Evolutionary conservation across 768 basidiomycete genomes (phyloP), one percentile per base, ranked within the genome.

Genomic region (Mycena rebaudengoi): DNA sequence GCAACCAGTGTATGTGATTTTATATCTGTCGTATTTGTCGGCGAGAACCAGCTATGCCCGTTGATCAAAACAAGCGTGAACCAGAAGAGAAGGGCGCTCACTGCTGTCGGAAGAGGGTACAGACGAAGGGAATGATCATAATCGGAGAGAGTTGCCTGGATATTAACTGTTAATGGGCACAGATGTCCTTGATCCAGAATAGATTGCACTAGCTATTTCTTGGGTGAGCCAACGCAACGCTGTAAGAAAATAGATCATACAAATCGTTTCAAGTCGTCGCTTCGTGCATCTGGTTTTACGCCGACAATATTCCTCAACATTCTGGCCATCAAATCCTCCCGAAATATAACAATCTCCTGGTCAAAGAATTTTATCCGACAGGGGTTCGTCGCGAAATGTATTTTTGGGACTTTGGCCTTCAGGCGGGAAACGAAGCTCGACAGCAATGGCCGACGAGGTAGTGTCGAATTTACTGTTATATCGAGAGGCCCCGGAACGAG

Each of bases 1-100:
- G 70, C 98, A 99, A 12, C 95, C 95, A 61, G 96, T 96, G 75
- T 99, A 99, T 1, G 96, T 99, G 66, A 98, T 83, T 70, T 98
- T 95, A 75, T 95, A 99, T 46, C 92, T 88, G 74, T 98, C 96
- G 72, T 98, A 98, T 76, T 91, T 96, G 79, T 99, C 98, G 1
- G 98, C 98, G 13, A 99, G 86, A 30, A 99, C 83, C 20, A 98
- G 83, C 96, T 98, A 64, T 18, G 59, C 26, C 49, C 1, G 21
- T 37, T 23, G 41, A 37, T 53, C 21, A 26, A 4, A 37, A 12
- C 8, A 21, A 21, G 49, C 7, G 18, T n/a, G 13, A 18, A 50
- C 30, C 11, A 18, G 43, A 11, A n/a, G 46, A 3, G 33, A 45
- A 7, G 11, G 32, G 12, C 13, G 76, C 92, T 74, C 72, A 99